Base-by-base conservation (phyloP, 495 filamentous ascomycete genomes). In the Trichoderma asperelloides region DNA sequence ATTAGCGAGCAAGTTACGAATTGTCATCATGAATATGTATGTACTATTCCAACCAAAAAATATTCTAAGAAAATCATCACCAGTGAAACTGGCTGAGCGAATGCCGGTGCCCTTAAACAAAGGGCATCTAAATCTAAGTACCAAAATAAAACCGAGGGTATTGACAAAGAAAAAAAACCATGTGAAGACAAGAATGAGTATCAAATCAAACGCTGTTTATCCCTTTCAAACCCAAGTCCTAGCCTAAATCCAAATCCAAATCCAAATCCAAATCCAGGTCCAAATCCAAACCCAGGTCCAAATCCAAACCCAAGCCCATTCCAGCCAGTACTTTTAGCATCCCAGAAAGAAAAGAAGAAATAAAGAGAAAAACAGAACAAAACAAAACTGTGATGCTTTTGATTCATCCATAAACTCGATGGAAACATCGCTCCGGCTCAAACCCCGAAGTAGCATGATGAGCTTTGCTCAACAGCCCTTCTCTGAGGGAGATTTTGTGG, bases 41-140 rank as follows among this genome's bases (percentile, higher is more conserved):
- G 23, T 60, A n/a, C 15, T 12, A 47, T 60, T 55, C 55, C 27
- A 60, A 30, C 15, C 21, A 51, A n/a, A 51, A 30, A 13, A 11
- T 60, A 30, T 9, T 12, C 55, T 60, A 60, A 55, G 55, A 16
- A 60, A 60, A 60, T 13, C 11, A 28, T 60, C 55, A 28, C 55
- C 55, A 60, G 55, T 60, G 27, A 30, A 6, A 60, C 55, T 60
- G 55, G 55, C 23, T 60, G 55, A 60, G 55, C 55, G 55, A 60
- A 27, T 60, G 55, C 27, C 23, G 12, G 27, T 30, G 55, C 55
- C 43, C 33, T 51, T 1, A n/a, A 25, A 51, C n/a, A 51, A 60
- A n/a, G 30, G 23, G 25, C 55, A 30, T 60, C 55, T 30, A 60
- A 60, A 60, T 28, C 23, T 28, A 28, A 51, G 18, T 37, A 51